These are phyloP conservation scores for Medicago ruthenica DNA, from an alignment of 306 rosid species.

Conservation along the genomic window DNA sequence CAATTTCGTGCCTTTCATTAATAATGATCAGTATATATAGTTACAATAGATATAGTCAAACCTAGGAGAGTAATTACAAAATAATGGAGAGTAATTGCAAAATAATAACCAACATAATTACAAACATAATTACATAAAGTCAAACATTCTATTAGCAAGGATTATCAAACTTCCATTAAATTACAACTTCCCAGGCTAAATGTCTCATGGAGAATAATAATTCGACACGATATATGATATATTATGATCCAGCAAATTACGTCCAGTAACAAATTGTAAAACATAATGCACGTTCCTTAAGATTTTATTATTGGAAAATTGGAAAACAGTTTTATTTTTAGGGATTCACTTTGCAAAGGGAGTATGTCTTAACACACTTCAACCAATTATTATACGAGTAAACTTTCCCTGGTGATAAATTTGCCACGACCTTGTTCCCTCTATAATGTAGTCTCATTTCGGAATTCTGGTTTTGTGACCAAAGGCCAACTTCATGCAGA, in stretches of 20 bases:
- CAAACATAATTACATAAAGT: too few species aligned
- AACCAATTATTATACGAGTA: constrained; percentile 62
- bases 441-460: constrained; percentile 58
- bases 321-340: background rate
- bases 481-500: constrained; percentile 72
- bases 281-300: constrained; percentile 17
- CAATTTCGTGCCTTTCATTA: too few species aligned
- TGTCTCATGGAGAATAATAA: constrained; percentile 9
- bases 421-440: constrained; percentile 51
- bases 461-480: constrained; percentile 60
- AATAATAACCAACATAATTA: too few species aligned
- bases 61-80: too few species aligned
- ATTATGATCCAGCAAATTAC: constrained; percentile 16
- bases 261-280: constrained; percentile 10
- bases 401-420: constrained; percentile 55
- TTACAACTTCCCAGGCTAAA: constrained; percentile 13
- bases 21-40: too few species aligned
- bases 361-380: constrained; percentile 61
- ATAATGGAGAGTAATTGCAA: too few species aligned
- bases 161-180: constrained; percentile 3
- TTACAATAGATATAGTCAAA: too few species aligned
- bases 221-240: background rate
- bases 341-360: constrained; percentile 44
- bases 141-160: too few species aligned
- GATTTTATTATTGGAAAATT: background rate